These are phyloP conservation scores for Xylariaceae sp. DNA, from an alignment of 2,329 filamentous ascomycete species.

Conservation along the genomic window DNA sequence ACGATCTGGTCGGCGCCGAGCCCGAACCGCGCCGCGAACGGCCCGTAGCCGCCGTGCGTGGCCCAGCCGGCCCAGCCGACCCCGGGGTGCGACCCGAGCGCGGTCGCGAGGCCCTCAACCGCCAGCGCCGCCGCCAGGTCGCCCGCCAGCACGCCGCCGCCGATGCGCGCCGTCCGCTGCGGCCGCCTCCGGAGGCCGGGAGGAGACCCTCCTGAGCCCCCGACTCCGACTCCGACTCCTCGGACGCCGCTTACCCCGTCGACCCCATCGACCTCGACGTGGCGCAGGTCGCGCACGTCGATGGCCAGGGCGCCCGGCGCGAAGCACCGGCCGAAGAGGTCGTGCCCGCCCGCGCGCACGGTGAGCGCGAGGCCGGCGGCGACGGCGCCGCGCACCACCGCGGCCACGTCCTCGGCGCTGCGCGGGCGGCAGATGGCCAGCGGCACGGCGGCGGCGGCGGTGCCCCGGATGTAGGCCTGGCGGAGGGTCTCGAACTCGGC, in stretches of 20 bases:
- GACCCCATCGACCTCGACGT: conserved; percentile 20
- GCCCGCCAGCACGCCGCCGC: conserved; percentile 27
- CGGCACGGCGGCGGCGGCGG: neutral
- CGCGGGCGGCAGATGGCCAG: conserved; percentile 13
- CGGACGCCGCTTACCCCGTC: too few species aligned
- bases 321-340: conserved; percentile 25
- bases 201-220: too few species aligned
- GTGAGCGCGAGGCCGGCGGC: conserved; percentile 15
- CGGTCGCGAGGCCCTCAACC: conserved; percentile 22
- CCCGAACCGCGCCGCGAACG: conserved; percentile 23
- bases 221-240: too few species aligned
- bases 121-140: conserved; percentile 21
- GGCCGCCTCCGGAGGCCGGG: conserved; percentile 5
- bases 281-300: conserved; percentile 29
- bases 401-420: conserved; percentile 12
- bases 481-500: neutral
- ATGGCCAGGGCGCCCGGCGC: conserved; percentile 25
- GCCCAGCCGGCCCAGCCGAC: conserved; percentile 29
- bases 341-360: conserved; percentile 28
- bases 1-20: conserved; percentile 31
- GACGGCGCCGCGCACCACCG: conserved; percentile 12
- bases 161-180: conserved; percentile 27
- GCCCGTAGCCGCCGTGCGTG: conserved; percentile 27
- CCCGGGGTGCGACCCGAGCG: conserved; percentile 15
- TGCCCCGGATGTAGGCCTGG: neutral